Evolutionary conservation across 208 protist species (phyloP).

Genomic region (Trypanosoma boissoni): DNA sequence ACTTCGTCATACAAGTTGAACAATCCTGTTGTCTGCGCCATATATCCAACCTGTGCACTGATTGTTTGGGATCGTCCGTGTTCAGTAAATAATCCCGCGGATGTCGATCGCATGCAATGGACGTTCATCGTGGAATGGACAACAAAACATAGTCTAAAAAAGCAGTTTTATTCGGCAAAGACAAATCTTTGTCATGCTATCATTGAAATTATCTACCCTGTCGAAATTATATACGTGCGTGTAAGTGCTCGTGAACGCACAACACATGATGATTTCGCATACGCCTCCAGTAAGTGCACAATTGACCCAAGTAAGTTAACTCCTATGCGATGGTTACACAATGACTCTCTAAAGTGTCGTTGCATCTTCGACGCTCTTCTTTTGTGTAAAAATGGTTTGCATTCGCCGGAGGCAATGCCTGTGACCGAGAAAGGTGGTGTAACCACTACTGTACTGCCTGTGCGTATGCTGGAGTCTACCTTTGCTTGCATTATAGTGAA

Average conservation of each 20-base stretch:
- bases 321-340: conserved; percentile 38
- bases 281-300: conserved; percentile 27
- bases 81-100: neutral
- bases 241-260: conserved; percentile 32
- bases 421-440: neutral
- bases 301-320: conserved; percentile 21
- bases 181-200: conserved; percentile 31
- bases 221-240: conserved; percentile 53
- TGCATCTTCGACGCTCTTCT: conserved; percentile 61
- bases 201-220: conserved; percentile 33
- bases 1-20: conserved; percentile 7
- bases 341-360: conserved; percentile 14
- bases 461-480: conserved; percentile 28
- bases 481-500: conserved; percentile 27
- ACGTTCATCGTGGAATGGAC: conserved; percentile 58
- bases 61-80: conserved; percentile 46
- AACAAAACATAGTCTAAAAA: conserved; percentile 22
- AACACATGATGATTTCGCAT: conserved; percentile 21
- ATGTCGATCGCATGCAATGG: conserved; percentile 35
- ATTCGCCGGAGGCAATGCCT: conserved; percentile 29
- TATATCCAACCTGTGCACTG: conserved; percentile 46
- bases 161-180: conserved; percentile 11
- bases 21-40: conserved; percentile 13
- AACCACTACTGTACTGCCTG: conserved; percentile 7
- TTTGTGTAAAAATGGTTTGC: conserved; percentile 26